These are phyloP conservation scores for Nicotiana tabacum DNA, from an alignment of 257 asterid genomes.

Conservation along the genomic window DNA sequence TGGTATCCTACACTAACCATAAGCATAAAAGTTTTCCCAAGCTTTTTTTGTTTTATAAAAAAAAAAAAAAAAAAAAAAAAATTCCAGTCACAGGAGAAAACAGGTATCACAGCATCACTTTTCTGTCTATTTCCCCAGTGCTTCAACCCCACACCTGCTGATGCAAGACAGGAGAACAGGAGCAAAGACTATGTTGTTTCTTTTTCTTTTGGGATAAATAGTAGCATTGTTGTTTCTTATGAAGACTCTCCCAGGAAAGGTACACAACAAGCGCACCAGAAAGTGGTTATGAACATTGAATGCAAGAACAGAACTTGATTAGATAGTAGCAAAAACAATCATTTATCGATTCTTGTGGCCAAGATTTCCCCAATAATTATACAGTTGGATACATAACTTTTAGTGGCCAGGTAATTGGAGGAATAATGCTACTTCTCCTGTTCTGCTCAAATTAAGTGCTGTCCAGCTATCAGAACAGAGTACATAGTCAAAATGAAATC, in stretches of 20 bases:
- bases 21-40: background rate
- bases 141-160: background rate
- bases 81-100: background rate
- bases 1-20: background rate
- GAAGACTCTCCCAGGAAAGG: background rate
- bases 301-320: conserved; percentile 6
- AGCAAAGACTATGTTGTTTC: background rate
- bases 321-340: background rate
- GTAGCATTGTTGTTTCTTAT: background rate
- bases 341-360: background rate
- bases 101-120: background rate
- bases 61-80: too few species aligned
- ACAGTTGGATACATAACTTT: conserved; percentile 2
- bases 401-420: background rate
- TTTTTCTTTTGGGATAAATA: background rate
- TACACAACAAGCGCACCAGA: background rate
- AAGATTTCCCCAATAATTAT: background rate
- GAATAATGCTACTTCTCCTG: background rate
- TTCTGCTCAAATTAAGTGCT: conserved; percentile 11
- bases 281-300: background rate
- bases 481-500: background rate
- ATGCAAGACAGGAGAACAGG: background rate
- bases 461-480: conserved; percentile 1
- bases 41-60: background rate
- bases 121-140: background rate